A percentile compares a stretch with the other conserved stretches of the same genome.
These are phyloP conservation scores for Cadophora malorum DNA, from an alignment of 2,329 filamentous ascomycete genomes.

Conservation along the genomic window DNA sequence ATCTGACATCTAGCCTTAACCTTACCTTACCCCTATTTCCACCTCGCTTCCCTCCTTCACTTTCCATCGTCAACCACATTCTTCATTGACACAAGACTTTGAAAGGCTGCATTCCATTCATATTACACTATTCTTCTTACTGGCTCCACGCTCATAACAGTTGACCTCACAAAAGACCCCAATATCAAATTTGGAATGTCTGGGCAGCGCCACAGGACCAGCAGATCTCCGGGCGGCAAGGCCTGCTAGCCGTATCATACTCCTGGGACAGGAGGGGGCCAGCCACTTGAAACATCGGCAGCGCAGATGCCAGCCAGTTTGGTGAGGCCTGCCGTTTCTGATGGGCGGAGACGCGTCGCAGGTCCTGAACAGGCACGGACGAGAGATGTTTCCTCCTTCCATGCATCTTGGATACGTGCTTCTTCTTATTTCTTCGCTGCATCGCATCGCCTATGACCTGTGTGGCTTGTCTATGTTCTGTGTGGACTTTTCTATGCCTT, in stretches of 20 bases:
- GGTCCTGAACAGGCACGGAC: constrained; percentile 11
- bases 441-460: constrained; percentile 2
- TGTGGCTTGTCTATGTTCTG: not conserved
- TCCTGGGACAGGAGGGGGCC: not conserved
- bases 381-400: constrained; percentile 11
- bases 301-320: not conserved
- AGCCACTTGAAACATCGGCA: constrained; percentile 16
- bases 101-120: not conserved
- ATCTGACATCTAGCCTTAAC: not conserved
- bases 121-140: not conserved
- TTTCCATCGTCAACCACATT: not conserved
- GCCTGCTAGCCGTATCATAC: constrained; percentile 5
- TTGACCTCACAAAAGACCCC: not conserved
- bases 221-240: constrained; percentile 11
- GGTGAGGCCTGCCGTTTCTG: constrained; percentile 3
- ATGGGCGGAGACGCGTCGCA: constrained; percentile 20
- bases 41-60: not conserved
- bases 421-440: not conserved
- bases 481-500: not conserved
- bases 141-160: not conserved
- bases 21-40: constrained; percentile 6
- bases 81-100: too few species aligned
- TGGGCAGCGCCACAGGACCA: constrained; percentile 3
- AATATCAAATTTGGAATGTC: not conserved
- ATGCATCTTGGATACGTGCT: not conserved